Evolutionary conservation across 176 grass and related monocot genomes (phyloP).

Genomic region (Juncus effusus): DNA sequence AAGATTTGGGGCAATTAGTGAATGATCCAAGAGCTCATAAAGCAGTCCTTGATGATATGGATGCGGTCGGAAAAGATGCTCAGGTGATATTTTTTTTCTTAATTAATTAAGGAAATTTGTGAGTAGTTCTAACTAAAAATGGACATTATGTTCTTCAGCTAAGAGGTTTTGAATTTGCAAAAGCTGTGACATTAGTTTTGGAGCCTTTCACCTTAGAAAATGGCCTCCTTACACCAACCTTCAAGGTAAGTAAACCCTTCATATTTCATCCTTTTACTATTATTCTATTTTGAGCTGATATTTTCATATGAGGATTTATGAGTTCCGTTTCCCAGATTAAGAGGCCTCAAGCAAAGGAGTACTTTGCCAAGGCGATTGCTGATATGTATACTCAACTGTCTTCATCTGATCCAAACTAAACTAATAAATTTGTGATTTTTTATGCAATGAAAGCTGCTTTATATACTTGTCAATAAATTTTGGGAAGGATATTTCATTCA

Average conservation of each 20-base stretch:
- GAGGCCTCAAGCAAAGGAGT: slow-evolving; percentile 86
- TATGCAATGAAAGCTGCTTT: too few species aligned
- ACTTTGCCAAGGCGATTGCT: slow-evolving; percentile 75
- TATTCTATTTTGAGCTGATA: not conserved
- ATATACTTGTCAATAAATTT: too few species aligned
- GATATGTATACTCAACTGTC: slow-evolving; percentile 63
- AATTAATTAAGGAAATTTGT: slow-evolving; percentile 3
- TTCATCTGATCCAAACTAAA: slow-evolving; percentile 7
- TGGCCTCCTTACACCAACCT: slow-evolving; percentile 89
- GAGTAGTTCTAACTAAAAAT: slow-evolving; percentile 8
- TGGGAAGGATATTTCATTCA: too few species aligned
- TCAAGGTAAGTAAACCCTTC: slow-evolving; percentile 53
- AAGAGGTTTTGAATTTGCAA: slow-evolving; percentile 93
- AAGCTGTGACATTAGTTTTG: slow-evolving; percentile 59
- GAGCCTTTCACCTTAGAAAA: slow-evolving; percentile 92
- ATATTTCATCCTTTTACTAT: slow-evolving; percentile 3
- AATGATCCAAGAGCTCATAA: slow-evolving; percentile 55
- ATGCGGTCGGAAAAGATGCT: slow-evolving; percentile 76
- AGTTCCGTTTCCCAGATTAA: slow-evolving; percentile 48
- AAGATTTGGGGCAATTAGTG: slow-evolving; percentile 59
- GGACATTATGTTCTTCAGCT: slow-evolving; percentile 42
- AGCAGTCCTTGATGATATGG: slow-evolving; percentile 87
- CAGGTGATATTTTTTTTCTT: slow-evolving; percentile 41
- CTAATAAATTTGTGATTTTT: too few species aligned
- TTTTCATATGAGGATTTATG: not conserved